Evolutionary conservation across 306 rosid genomes (phyloP), one percentile per base, ranked within the genome.

Genomic region (Parietaria judaica): DNA sequence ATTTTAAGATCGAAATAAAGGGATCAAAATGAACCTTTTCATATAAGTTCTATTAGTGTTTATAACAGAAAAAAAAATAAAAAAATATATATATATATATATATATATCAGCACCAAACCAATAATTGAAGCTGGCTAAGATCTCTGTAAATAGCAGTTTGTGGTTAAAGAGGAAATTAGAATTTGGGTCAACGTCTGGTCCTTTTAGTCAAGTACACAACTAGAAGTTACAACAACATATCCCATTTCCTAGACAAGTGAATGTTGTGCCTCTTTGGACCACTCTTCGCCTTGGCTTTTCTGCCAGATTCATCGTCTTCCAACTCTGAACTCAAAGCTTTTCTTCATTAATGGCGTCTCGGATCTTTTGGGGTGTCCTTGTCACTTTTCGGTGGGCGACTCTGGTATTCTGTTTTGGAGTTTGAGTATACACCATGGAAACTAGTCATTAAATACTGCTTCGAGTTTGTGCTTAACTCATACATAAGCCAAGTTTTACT

Each of bases 251-350:
- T 38, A 23, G 14, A 58, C 14, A 59, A 71, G 71, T 46, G 38
- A 74, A 46, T 72, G 23, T 70, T 69, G 54, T 52, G 45, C 51
- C 45, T 55, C 52, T 59, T 54, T 72, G 75, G 68, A 53, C 71
- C 54, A 62, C 70, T 51, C 34, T 59, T n/a, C 3, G 12, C 11
- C 60, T 64, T 54, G 68, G 51, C 12, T 54, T 66, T 72, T 65
- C 34, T 72, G 53, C 51, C 45, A 49, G 68, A 66, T 52, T 64
- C 61, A 61, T 49, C 11, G 1, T 7, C 65, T 12, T 12, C 10
- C 10, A 17, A 6, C 38, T 61, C 35, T 35, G 62, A 23, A 23
- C 31, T 23, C 37, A 45, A 57, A 51, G 52, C 63, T 59, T 9
- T 41, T 48, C 6, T 39, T 37, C 7, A 52, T 64, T 64, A 6